Conservation (phyloP, 495 filamentous ascomycete species). For the Articulospora tetracladia region DNA sequence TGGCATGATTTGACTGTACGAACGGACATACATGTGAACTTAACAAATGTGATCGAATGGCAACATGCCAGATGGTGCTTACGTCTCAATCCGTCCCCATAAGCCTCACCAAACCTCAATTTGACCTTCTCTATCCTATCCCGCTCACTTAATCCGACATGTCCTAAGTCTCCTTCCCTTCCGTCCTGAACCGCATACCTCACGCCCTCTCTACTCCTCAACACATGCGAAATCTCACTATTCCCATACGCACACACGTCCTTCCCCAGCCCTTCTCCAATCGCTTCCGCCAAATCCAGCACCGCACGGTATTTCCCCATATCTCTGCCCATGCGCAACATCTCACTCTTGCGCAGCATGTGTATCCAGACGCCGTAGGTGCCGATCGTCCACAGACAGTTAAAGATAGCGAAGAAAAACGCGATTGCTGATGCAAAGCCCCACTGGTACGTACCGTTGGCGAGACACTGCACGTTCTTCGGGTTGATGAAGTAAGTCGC, state of each 20-base stretch:
- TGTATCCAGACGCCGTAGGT: not conserved
- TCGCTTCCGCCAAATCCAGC: not conserved
- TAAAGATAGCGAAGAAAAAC: not conserved
- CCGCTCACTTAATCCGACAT: not conserved
- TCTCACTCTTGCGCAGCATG: not conserved
- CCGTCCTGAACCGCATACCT: not conserved
- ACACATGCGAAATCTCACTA: not conserved
- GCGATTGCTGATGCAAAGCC: not conserved
- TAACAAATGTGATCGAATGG: no score
- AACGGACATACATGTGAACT: no score
- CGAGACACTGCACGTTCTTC: not conserved
- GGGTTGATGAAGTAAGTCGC: not conserved
- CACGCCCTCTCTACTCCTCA: not conserved
- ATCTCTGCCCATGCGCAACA: not conserved
- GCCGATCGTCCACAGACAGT: not conserved
- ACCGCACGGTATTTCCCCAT: not conserved
- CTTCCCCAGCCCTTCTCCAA: not conserved
- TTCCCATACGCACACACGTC: not conserved
- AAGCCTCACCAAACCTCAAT: not conserved
- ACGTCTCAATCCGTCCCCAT: no score
- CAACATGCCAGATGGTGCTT: no score
- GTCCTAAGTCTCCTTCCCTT: not conserved
- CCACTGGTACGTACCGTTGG: not conserved
- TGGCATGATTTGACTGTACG: no score
- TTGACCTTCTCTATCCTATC: not conserved